Evolutionary conservation across 2,329 filamentous ascomycete species (phyloP), one percentile per base, ranked within the genome.

Genomic region (Neofusicoccum parvum): DNA sequence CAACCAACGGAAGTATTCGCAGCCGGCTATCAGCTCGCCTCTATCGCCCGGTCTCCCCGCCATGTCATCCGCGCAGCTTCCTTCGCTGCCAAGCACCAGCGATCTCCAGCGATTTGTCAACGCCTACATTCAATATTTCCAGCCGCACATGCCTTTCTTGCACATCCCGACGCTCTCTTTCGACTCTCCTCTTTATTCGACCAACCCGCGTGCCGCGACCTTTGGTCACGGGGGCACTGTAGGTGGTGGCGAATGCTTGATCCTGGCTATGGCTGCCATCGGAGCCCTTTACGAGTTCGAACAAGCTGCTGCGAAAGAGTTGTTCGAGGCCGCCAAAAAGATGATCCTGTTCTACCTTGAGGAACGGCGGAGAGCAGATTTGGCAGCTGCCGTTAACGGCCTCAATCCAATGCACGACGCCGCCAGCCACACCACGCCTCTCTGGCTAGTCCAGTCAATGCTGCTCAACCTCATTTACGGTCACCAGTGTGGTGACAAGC

Each of bases 361-460:
- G 76, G 93, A 97, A 76, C 87, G 93, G 66, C 88, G 93, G 69
- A 94, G 94, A 76, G 90, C 91, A 62, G 93, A 96, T 74, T 89
- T 96, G 76, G 85, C 85, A 23, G 84, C 85, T 49, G 84, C 84
- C 5, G 78, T 87, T 27, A 86, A 82, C 62, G 84, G 85, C 6
- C 80, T 83, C 12, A 81, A 78, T 66, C 80, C 83, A 50, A 72
- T 74, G 6, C 76, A 77, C 48, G 90, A 92, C 66, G 85, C 85
- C 58, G 84, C 87, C 15, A 85, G 88, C 45, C 88, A 92, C 70
- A 94, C 87, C 64, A 88, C 94, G 2, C 94, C 94, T 0, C 84
- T 97, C 46, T 98, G 94, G 94, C 85, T 99, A 32, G 93, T 98
- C 15, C 95, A 98, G 78, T 92, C 94, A 0, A 98, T 98, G 94